A percentile compares a stretch with the other conserved stretches of the same genome.
Conservation (phyloP, 106 monocot genomes). For the Acanthochlamys bracteata region DNA sequence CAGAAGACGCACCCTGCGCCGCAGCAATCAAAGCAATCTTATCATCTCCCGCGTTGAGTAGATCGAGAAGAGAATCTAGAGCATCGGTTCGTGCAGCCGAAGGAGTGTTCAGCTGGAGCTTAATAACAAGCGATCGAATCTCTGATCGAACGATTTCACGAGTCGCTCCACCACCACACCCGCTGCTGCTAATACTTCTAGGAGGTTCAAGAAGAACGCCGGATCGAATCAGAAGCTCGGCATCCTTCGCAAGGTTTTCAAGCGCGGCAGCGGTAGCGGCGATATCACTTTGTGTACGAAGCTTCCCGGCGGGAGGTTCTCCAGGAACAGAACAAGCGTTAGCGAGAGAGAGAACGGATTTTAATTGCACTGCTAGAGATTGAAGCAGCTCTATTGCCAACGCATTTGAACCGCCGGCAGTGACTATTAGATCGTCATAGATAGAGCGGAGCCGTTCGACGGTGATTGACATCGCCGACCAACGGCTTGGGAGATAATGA, state of each 20-base stretch:
- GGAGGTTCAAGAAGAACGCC: conserved; percentile 14
- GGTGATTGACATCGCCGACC: too few relatives aligned
- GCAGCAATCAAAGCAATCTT: conserved; percentile 46
- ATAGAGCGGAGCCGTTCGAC: too few relatives aligned
- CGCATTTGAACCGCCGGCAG: too few relatives aligned
- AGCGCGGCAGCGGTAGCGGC: conserved; percentile 29
- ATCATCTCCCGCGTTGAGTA: conserved; percentile 27
- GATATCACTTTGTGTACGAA: conserved; percentile 63
- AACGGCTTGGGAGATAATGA: too few relatives aligned
- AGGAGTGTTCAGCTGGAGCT: conserved; percentile 49
- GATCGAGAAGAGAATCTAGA: conserved; percentile 26
- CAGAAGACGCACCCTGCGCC: conserved; percentile 29
- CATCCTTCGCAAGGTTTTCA: conserved; percentile 37
- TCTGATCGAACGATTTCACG: conserved; percentile 23
- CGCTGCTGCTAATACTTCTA: too few relatives aligned
- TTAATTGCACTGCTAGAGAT: conserved; percentile 31
- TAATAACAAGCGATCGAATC: conserved; percentile 27
- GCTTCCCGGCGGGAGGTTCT: conserved; percentile 47
- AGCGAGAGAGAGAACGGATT: conserved; percentile 30
- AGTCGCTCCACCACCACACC: too few relatives aligned
- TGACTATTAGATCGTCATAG: too few relatives aligned
- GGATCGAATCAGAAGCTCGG: conserved; percentile 32
- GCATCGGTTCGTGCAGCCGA: conserved; percentile 20
- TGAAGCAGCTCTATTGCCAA: too few relatives aligned
- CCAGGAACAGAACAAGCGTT: conserved; percentile 21